Conservation (phyloP, 345 rosid species). For the Lagerstroemia speciosa region DNA sequence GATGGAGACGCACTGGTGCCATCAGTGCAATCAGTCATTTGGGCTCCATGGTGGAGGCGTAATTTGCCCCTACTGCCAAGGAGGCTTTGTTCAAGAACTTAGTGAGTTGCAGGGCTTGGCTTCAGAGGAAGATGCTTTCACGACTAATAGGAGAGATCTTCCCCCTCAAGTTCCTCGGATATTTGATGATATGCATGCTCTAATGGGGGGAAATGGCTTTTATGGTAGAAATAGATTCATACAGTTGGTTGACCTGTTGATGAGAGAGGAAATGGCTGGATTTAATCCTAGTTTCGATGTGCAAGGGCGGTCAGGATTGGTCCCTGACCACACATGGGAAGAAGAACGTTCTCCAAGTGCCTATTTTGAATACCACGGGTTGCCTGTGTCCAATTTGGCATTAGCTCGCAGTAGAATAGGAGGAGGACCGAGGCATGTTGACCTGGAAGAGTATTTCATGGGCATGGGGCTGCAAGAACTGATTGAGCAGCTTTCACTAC, state of each 20-base stretch:
- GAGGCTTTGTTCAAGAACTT: slow-evolving; percentile 22
- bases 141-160: background rate
- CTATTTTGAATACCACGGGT: background rate
- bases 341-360: background rate
- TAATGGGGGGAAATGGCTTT: slow-evolving; percentile 6
- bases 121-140: slow-evolving; percentile 6
- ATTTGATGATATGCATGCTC: slow-evolving; percentile 5
- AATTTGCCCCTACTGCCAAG: slow-evolving; percentile 18
- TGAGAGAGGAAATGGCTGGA: slow-evolving; percentile 10
- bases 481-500: slow-evolving; percentile 26
- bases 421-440: no score
- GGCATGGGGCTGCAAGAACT: slow-evolving; percentile 27
- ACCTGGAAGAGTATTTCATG: no score
- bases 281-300: slow-evolving; percentile 13
- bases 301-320: slow-evolving; percentile 11
- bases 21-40: slow-evolving; percentile 15
- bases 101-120: slow-evolving; percentile 8
- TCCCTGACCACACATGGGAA: background rate
- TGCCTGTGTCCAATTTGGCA: background rate
- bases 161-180: background rate
- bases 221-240: slow-evolving; percentile 6
- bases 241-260: slow-evolving; percentile 8
- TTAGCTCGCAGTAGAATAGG: slow-evolving; percentile 3
- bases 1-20: slow-evolving; percentile 21
- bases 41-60: slow-evolving; percentile 12